Conservation (phyloP, 768 basidiomycete genomes). For the Lyophyllum semitale region DNA sequence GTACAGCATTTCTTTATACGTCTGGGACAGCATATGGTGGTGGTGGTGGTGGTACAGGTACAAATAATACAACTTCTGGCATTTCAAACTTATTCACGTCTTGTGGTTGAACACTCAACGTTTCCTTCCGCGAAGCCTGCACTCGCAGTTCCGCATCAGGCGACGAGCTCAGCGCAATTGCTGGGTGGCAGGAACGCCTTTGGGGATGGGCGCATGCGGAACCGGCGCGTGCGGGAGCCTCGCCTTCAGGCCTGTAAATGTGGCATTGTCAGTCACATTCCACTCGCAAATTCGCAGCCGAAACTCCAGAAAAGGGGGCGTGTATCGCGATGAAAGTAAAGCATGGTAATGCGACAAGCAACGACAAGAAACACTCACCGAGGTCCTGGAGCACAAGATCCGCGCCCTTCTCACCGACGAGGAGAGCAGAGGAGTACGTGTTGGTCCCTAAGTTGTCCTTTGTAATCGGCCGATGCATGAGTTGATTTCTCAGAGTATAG, state of each 20-base stretch:
- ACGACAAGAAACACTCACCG: slow-evolving; percentile 36
- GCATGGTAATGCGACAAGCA: neutral
- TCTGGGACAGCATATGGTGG: neutral
- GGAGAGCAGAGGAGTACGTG: slow-evolving; percentile 70
- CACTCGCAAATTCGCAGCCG: neutral
- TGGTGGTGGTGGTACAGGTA: neutral
- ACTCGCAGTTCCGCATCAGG: neutral
- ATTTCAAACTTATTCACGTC: too few relatives aligned
- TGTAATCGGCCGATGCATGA: slow-evolving; percentile 6
- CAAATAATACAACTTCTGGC: neutral
- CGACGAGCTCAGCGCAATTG: slow-evolving; percentile 35
- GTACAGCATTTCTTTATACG: neutral
- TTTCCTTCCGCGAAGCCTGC: neutral
- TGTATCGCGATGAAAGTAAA: too few relatives aligned
- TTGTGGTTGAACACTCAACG: neutral
- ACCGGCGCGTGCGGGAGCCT: slow-evolving; percentile 66
- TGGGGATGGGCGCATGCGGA: slow-evolving; percentile 64
- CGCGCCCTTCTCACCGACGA: slow-evolving; percentile 73
- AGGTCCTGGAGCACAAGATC: slow-evolving; percentile 63
- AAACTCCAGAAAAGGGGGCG: too few relatives aligned
- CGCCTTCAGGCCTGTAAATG: slow-evolving; percentile 55
- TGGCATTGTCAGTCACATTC: neutral
- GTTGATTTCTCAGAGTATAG: neutral
- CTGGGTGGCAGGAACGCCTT: slow-evolving; percentile 52
- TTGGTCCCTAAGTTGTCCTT: slow-evolving; percentile 73